phyloP scores from a whole-genome alignment of 2,329 filamentous ascomycete genomes.

The Pyricularia sp. region DNA sequence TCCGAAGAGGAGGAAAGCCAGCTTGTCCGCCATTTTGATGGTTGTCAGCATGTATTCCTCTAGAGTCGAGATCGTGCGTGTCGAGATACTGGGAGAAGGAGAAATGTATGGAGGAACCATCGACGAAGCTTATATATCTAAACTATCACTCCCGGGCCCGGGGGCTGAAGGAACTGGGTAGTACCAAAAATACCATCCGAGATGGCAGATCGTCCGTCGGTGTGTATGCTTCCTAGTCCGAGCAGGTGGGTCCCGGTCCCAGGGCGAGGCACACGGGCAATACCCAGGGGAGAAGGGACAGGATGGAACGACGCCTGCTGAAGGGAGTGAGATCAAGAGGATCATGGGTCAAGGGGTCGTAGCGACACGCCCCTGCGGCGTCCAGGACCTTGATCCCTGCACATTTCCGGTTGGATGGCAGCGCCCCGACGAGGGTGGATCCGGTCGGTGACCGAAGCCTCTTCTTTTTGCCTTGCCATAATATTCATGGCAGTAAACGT shows the following conservation, averaged over 20 bases:
- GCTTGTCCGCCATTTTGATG: conserved; percentile 33
- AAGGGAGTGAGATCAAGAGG: conserved; percentile 5
- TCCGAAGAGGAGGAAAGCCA: conserved; percentile 56
- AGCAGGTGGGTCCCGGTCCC: conserved; percentile 8
- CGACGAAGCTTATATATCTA: conserved; percentile 5
- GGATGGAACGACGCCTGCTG: not conserved
- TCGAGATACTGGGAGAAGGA: not conserved
- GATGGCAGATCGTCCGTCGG: conserved; percentile 10
- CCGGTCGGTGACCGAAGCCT: not conserved
- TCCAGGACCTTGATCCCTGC: not conserved
- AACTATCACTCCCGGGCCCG: conserved; percentile 2
- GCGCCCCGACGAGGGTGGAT: not conserved
- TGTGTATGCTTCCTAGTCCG: conserved; percentile 7
- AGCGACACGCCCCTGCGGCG: conserved; percentile 4
- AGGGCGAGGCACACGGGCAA: conserved; percentile 1
- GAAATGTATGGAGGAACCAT: not conserved
- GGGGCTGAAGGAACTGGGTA: not conserved
- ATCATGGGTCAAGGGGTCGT: conserved; percentile 1
- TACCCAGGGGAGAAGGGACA: conserved; percentile 1
- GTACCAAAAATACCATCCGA: conserved; percentile 14
- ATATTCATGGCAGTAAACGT: not conserved
- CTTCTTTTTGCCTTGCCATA: not conserved
- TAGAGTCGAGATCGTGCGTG: conserved; percentile 2
- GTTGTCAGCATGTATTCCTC: conserved; percentile 5
- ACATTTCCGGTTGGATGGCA: not conserved